A percentile compares a stretch with the other conserved stretches of the same genome.
phyloP scores from a whole-genome alignment of 1,284 basidiomycete genomes.

The Tilletia caries region DNA sequence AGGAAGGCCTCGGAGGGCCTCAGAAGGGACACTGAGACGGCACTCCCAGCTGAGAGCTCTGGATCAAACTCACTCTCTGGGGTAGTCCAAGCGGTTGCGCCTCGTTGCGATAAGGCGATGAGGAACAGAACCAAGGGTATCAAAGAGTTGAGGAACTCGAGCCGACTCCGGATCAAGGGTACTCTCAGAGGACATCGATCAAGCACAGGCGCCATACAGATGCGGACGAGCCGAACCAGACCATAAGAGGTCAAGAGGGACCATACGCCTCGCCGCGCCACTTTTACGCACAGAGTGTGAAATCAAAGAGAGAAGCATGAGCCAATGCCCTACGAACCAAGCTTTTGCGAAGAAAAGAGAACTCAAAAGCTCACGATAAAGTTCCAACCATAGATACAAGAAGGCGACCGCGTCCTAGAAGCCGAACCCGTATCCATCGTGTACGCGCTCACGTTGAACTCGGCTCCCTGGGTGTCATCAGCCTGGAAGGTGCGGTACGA shows the following conservation, averaged over 20 bases:
- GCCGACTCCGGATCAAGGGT: constrained; percentile 78
- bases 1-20: no score
- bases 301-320: no score
- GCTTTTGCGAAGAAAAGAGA: no score
- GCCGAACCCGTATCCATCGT: not conserved
- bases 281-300: no score
- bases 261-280: not conserved
- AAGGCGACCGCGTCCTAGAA: no score
- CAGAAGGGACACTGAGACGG: no score
- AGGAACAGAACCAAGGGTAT: constrained; percentile 44
- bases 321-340: no score
- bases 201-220: constrained; percentile 67
- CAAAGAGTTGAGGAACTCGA: constrained; percentile 76
- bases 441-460: not conserved
- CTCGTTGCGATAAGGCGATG: constrained; percentile 45
- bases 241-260: not conserved
- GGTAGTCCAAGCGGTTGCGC: constrained; percentile 32
- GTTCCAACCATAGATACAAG: not conserved
- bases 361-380: not conserved
- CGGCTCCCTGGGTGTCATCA: not conserved
- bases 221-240: constrained; percentile 1
- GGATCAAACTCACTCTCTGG: constrained; percentile 19
- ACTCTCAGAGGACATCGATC: constrained; percentile 95
- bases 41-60: no score
- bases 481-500: constrained; percentile 4